Conservation (phyloP, 257 asterid genomes). For the Perilla frutescens region DNA sequence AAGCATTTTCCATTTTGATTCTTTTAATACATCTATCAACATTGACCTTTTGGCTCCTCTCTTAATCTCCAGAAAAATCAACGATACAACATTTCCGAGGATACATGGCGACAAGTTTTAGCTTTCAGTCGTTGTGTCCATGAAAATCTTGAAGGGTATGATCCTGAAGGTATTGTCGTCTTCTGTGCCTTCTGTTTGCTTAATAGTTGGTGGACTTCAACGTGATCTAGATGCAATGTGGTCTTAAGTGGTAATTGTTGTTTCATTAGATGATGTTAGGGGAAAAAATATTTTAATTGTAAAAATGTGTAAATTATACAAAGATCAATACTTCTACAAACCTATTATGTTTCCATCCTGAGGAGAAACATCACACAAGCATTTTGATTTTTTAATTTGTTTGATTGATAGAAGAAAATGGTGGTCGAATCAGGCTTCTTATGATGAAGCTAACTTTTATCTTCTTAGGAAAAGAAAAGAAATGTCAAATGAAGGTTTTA, state of each 20-base stretch:
- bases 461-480: background rate
- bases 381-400: conserved; percentile 8
- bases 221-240: background rate
- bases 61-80: conserved; percentile 65
- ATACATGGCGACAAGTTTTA: conserved; percentile 94
- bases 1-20: conserved; percentile 1
- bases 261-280: background rate
- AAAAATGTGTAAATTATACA: background rate
- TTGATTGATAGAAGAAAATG: background rate
- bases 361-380: conserved; percentile 6
- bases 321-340: background rate
- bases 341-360: conserved; percentile 7
- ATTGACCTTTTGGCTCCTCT: conserved; percentile 9
- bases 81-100: conserved; percentile 92
- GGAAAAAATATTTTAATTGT: conserved; percentile 4
- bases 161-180: conserved; percentile 79
- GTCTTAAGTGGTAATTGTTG: background rate
- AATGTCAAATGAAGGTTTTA: background rate
- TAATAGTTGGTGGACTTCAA: conserved; percentile 15
- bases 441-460: background rate
- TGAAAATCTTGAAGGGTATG: conserved; percentile 95
- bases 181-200: conserved; percentile 15
- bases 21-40: conserved; percentile 5
- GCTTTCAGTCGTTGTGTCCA: conserved; percentile 93
- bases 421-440: background rate